Base-by-base conservation (phyloP, 1,284 basidiomycete species). In the Leccinum pallidistipes region DNA sequence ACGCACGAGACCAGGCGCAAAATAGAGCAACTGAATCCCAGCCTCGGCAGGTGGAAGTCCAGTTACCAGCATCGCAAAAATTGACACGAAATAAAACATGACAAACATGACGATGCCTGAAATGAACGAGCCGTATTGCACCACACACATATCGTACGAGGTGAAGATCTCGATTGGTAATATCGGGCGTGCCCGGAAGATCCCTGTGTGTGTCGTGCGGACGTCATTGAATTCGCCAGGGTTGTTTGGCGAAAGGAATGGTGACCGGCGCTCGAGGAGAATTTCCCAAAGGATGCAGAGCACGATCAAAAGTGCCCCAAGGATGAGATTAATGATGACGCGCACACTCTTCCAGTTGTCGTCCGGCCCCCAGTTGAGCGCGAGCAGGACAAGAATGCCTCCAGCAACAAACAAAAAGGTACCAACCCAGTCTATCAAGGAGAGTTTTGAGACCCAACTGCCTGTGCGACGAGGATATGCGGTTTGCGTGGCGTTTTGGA, bases 1-100 rank as follows among this genome's bases (percentile, higher is more conserved):
- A 3, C 75, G 63, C 61, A 78, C 81, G 66, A 80, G 65, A 36
- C 81, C 82, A 4, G 83, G 81, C 2, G 80, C 75, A 60, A 83
- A 82, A 66, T 77, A 83, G 11, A 83, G 68, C 29, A 83, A 64
- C 62, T 83, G 82, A 24, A 78, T 72, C 45, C 82, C 82, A 16
- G 80, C 74, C 31, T 75, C 65, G 14, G 73, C 68, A 11, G 80
- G 68, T 16, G 74, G 70, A 32, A 76, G 64, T 2, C 78, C 79
- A 34, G 69, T 71, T 10, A 81, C 82, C 56, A 83, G 74, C 7
- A 77, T 76, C 68, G 80, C 78, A 70, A 82, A 83, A 56, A 83
- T 80, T 0, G 83, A 76, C 52, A 83, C 74, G 62, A 83, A 84
- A 66, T 83, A 84, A 69, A 83, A 82, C 74, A 81, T 78, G 57